Conservation (phyloP, 2,329 filamentous ascomycete species). For the Microcyclospora pomicola region DNA sequence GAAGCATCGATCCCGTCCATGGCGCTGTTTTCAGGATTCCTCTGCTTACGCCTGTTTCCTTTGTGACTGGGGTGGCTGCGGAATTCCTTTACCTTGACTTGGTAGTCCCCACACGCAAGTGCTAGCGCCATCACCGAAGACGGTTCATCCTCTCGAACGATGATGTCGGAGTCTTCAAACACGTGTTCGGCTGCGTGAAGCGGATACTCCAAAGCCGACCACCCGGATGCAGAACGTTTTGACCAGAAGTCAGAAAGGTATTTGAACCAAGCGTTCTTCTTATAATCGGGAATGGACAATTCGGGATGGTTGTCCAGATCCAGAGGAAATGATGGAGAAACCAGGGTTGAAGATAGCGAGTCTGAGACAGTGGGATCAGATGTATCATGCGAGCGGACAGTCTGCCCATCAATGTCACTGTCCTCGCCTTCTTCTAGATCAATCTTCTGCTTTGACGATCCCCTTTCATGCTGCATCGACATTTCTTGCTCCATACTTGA, state of each 20-base stretch:
- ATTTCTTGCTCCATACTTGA: background rate
- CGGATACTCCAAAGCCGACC: slow-evolving; percentile 85
- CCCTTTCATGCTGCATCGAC: no score
- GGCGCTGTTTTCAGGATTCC: slow-evolving; percentile 10
- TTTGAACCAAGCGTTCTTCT: slow-evolving; percentile 86
- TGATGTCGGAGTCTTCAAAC: slow-evolving; percentile 92
- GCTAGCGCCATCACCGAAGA: slow-evolving; percentile 93
- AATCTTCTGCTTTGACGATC: background rate
- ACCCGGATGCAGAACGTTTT: slow-evolving; percentile 88
- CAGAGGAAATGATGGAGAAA: slow-evolving; percentile 36
- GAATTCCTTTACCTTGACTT: slow-evolving; percentile 59
- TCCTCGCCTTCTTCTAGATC: slow-evolving; percentile 26
- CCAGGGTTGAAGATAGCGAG: slow-evolving; percentile 35
- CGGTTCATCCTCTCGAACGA: slow-evolving; percentile 92
- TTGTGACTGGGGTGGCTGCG: slow-evolving; percentile 26
- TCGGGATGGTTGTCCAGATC: slow-evolving; percentile 44
- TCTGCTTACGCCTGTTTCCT: slow-evolving; percentile 14
- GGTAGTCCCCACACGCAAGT: slow-evolving; percentile 76
- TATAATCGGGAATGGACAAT: slow-evolving; percentile 75
- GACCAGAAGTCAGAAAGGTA: slow-evolving; percentile 98
- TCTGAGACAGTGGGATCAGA: slow-evolving; percentile 16
- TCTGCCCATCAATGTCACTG: slow-evolving; percentile 66
- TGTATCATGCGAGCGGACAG: slow-evolving; percentile 44
- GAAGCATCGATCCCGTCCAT: slow-evolving; percentile 14
- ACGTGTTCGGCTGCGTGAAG: slow-evolving; percentile 74